Conservation (phyloP, 768 basidiomycete genomes). For the Phlebiopsis gigantea region DNA sequence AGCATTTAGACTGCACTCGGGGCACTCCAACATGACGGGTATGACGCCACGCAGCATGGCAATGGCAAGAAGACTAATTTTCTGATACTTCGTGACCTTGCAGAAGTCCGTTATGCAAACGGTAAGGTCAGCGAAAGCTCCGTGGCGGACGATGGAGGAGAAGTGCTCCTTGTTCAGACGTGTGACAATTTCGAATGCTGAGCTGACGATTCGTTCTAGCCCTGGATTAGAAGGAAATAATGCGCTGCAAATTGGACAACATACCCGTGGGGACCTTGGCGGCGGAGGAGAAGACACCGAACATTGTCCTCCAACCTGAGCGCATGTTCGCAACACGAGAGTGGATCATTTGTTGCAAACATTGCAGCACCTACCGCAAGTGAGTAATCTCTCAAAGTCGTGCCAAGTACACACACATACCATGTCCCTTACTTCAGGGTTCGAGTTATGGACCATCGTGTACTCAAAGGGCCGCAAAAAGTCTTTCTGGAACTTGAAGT, state of each 20-base stretch:
- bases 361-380: conserved; percentile 77
- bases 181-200: conserved; percentile 95
- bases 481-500: conserved; percentile 99
- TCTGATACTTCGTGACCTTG: conserved; percentile 99
- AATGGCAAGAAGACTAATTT: conserved; percentile 93
- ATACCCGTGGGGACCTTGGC: conserved; percentile 86
- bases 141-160: conserved; percentile 82
- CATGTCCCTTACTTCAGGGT: conserved; percentile 96
- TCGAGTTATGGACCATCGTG: conserved; percentile 94
- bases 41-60: conserved; percentile 94
- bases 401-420: conserved; percentile 33
- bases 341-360: conserved; percentile 98
- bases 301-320: conserved; percentile 99
- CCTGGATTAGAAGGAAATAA: background rate
- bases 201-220: conserved; percentile 82
- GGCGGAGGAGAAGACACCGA: conserved; percentile 95
- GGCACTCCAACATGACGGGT: conserved; percentile 81
- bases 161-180: conserved; percentile 90
- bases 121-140: conserved; percentile 92
- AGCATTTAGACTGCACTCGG: conserved; percentile 53
- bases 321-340: conserved; percentile 91
- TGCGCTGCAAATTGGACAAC: conserved; percentile 16
- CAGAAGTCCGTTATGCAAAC: conserved; percentile 99
- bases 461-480: conserved; percentile 98
- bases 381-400: background rate